Evolutionary conservation across 805 yeast genomes (phyloP).

Genomic region (Candida wancherniae): DNA sequence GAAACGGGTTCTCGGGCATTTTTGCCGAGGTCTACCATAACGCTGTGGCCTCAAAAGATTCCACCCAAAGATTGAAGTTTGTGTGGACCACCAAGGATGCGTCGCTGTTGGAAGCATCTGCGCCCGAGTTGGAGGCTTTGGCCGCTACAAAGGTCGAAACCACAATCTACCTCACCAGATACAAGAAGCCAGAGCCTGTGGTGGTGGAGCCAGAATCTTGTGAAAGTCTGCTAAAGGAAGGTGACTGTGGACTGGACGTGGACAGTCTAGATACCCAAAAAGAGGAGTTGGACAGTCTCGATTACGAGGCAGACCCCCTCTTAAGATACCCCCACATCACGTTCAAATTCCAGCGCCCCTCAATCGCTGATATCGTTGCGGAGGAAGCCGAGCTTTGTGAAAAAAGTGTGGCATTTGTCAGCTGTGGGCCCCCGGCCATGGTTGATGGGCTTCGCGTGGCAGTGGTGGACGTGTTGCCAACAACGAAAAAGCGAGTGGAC

Average conservation of each 20-base stretch:
- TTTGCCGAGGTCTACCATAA: slow-evolving; percentile 37
- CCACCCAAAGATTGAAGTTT: slow-evolving; percentile 17
- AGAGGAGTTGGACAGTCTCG: slow-evolving; percentile 1
- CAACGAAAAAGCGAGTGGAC: slow-evolving; percentile 46
- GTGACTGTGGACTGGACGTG: no score
- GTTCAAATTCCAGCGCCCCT: slow-evolving; percentile 41
- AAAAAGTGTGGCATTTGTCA: slow-evolving; percentile 44
- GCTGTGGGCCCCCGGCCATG: slow-evolving; percentile 60
- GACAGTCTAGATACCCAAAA: background rate
- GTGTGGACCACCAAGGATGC: slow-evolving; percentile 36
- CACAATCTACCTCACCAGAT: slow-evolving; percentile 27
- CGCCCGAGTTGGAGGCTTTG: slow-evolving; percentile 29
- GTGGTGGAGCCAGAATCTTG: no score
- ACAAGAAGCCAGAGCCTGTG: no score
- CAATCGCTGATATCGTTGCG: slow-evolving; percentile 26
- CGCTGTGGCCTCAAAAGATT: slow-evolving; percentile 7
- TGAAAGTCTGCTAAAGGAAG: no score
- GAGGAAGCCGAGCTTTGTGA: slow-evolving; percentile 30
- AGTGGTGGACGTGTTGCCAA: slow-evolving; percentile 38
- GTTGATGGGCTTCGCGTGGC: slow-evolving; percentile 51
- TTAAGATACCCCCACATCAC: slow-evolving; percentile 31
- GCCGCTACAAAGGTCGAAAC: slow-evolving; percentile 30
- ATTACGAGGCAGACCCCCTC: no score
- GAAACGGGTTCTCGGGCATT: slow-evolving; percentile 58
- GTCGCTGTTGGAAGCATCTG: slow-evolving; percentile 33